Evolutionary conservation across 129 eudicot species (phyloP), one percentile per base, ranked within the genome.

Genomic region (Flaveria bidentis): DNA sequence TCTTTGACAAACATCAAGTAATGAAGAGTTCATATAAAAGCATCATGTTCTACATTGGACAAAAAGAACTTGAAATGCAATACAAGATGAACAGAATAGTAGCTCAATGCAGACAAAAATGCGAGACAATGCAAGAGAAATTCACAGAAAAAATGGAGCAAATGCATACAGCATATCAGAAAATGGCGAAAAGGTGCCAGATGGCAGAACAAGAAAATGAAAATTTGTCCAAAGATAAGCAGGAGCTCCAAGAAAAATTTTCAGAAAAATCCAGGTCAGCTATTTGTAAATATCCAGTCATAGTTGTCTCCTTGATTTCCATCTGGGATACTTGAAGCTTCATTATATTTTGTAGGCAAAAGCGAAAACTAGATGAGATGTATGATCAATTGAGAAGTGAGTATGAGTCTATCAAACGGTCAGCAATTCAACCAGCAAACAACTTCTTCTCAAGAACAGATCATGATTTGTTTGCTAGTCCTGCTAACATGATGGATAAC

Each of bases 331-430:
- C 16, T 67, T 70, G 41, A 66, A 78, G 62, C 62, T 12, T 76
- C 50, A 28, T 80, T 55, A 42, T 41, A 64, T 23, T 25, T 77
- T 26, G 58, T 76, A 81, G 97, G 84, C 98, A 91, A 80, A 93
- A 93, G 78, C 67, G 97, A 70, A 93, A 93, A 79, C 96, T 93
- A 71, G 98, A 93, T 70, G 98, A 93, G 81, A 87, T 93, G 97
- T 93, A 93, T 82, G 97, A 88, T 77, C 91, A 87, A 69, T 84
- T 89, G 84, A 93, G 96, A 88, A 84, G 82, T 72, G 97, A 93
- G 78, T 88, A 83, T 28, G 97, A 93, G 23, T 91, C 96, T 16
- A 23, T 84, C 53, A 94, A 94, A 74, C 91, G 96, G 8, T 75
- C 96, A 67, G 90, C 97, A 74, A 91, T 89, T 83, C 97, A 89